phyloP scores from a whole-genome alignment of 2,329 filamentous ascomycete species.

The Didymella pinodella region DNA sequence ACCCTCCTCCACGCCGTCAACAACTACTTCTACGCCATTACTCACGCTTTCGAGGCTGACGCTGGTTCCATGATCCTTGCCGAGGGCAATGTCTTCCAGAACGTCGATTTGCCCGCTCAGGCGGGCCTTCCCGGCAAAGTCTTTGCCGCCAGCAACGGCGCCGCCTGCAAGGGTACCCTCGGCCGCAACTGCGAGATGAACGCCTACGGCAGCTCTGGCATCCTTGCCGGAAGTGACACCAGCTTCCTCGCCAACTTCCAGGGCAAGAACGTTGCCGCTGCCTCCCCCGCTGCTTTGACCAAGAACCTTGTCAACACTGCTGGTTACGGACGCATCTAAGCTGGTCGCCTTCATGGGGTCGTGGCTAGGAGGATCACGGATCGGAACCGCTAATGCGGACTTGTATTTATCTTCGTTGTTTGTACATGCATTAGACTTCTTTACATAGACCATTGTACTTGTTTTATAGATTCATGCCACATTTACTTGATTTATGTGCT shows the following conservation, averaged over 20 bases:
- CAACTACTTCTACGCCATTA: constrained; percentile 67
- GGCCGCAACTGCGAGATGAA: constrained; percentile 63
- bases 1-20: constrained; percentile 68
- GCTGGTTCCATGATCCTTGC: constrained; percentile 56
- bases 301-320: constrained; percentile 34
- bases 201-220: constrained; percentile 41
- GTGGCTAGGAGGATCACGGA: background rate
- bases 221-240: constrained; percentile 51
- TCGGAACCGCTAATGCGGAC: constrained; percentile 3
- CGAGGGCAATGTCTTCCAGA: constrained; percentile 67
- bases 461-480: background rate
- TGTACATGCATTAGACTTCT: constrained; percentile 19
- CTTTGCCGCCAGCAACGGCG: constrained; percentile 52
- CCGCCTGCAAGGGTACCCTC: constrained; percentile 55
- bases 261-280: constrained; percentile 62
- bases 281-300: constrained; percentile 33
- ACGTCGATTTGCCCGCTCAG: constrained; percentile 54
- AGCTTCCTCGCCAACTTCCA: constrained; percentile 61
- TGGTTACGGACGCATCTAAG: constrained; percentile 38
- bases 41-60: constrained; percentile 64
- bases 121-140: constrained; percentile 54
- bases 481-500: no score
- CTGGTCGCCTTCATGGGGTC: constrained; percentile 2
- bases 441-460: constrained; percentile 10
- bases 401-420: constrained; percentile 11